Evolutionary conservation across 2,329 filamentous ascomycete species (phyloP).

Genomic region (Aspergillus jensenii): DNA sequence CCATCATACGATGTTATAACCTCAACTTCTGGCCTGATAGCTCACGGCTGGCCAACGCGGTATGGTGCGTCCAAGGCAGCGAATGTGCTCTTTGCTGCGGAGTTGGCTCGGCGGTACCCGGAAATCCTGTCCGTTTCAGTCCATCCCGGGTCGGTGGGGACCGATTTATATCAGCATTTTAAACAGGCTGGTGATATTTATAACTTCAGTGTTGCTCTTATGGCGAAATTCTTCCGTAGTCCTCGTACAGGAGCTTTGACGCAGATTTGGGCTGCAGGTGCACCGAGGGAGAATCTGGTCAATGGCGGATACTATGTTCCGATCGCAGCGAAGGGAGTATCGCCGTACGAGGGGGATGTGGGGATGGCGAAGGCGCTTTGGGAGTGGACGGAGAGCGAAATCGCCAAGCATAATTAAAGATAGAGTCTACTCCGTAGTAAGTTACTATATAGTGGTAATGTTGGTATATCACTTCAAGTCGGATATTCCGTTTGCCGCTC

Average conservation of each 20-base stretch:
- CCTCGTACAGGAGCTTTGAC: constrained; percentile 40
- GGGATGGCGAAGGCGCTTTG: constrained; percentile 38
- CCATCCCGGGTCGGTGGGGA: constrained; percentile 51
- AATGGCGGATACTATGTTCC: constrained; percentile 46
- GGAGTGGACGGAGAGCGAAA: constrained; percentile 46
- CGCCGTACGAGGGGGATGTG: constrained; percentile 30
- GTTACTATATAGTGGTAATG: neutral
- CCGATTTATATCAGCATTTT: constrained; percentile 38
- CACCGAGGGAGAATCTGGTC: constrained; percentile 28
- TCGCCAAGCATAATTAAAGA: constrained; percentile 8
- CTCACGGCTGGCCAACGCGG: constrained; percentile 42
- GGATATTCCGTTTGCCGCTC: constrained; percentile 18
- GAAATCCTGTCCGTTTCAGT: constrained; percentile 47
- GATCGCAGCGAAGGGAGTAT: constrained; percentile 34
- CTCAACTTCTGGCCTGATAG: constrained; percentile 35
- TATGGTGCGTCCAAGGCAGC: constrained; percentile 55
- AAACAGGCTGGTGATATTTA: constrained; percentile 25
- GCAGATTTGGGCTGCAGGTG: constrained; percentile 42
- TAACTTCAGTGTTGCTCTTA: constrained; percentile 21
- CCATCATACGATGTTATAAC: constrained; percentile 39
- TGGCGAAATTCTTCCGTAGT: constrained; percentile 30
- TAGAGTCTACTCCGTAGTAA: neutral
- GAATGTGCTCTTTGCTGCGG: constrained; percentile 48
- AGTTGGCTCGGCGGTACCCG: constrained; percentile 47
- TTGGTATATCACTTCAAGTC: neutral